Conservation (phyloP, 257 asterid genomes). For the Cynanchum wilfordii region DNA sequence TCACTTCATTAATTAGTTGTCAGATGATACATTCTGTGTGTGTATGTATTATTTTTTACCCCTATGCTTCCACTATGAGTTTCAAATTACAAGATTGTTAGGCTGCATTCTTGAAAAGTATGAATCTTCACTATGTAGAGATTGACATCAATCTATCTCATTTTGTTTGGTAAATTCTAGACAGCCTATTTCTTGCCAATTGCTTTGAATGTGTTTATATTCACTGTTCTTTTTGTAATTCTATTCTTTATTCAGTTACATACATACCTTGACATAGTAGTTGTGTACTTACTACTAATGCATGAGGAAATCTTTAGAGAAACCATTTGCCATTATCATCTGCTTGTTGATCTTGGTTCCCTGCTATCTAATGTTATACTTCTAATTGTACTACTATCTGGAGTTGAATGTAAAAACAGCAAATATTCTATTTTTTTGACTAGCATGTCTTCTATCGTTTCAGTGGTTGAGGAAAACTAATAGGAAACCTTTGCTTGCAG, state of each 20-base stretch:
- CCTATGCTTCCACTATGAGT: neutral
- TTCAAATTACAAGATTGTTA: neutral
- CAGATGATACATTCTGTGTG: neutral
- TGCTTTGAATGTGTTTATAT: neutral
- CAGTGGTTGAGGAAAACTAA: slow-evolving; percentile 90
- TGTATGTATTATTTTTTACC: neutral
- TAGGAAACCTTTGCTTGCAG: slow-evolving; percentile 83
- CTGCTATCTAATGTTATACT: neutral
- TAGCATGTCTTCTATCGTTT: slow-evolving; percentile 17
- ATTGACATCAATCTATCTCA: neutral
- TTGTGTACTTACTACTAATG: neutral
- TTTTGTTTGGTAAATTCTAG: neutral
- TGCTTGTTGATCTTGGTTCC: neutral
- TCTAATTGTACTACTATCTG: neutral
- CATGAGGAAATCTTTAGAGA: neutral
- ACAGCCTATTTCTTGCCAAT: neutral
- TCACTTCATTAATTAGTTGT: neutral
- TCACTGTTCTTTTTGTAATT: neutral
- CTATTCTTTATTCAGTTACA: neutral
- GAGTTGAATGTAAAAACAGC: neutral
- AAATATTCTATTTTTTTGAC: slow-evolving; percentile 4
- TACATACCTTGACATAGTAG: neutral
- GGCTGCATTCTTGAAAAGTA: slow-evolving; percentile 1
- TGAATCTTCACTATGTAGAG: neutral
- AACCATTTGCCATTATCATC: neutral